Evolutionary conservation across 345 rosid species (phyloP), one percentile per base, ranked within the genome.

Genomic region (Linum usitatissimum): DNA sequence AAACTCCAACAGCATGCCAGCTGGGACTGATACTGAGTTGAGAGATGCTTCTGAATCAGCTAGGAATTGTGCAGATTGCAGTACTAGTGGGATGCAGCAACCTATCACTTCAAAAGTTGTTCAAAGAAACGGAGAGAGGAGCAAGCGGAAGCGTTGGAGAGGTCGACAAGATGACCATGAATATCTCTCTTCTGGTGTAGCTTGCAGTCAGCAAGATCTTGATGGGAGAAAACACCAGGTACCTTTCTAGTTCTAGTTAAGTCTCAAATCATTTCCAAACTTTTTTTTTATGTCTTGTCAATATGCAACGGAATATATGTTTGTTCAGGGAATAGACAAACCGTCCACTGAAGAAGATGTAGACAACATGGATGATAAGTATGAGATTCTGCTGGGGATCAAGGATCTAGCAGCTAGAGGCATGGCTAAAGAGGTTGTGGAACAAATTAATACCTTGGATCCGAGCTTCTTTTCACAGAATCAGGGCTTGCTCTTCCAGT

Each of bases 121-220:
- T 20, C 75, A 68, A 53, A 81, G 81, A 77, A 65, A 66, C 60
- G 79, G 85, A 61, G 91, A 92, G 75, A 73, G 94, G 71, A 81
- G 79, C 76, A 89, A 87, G 76, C 97, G 94, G 18, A 92, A 84
- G 79, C 79, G 91, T 65, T 92, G 98, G 98, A 82, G 89, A 75
- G 95, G 91, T 67, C 78, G 98, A 62, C 75, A 71, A 68, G 93
- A 81, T 76, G 86, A 88, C 64, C 66, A 78, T 28, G 77, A 66
- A 70, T 71, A 70, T 39, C 30, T 61, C 63, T 23, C 28, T 23
- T 66, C 84, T 66, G 81, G 71, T 66, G 57, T 74, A 64, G 71
- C 87, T 70, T 70, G 71, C 30, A 62, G 63, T 68, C 77, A 80
- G 77, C 76, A 61, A 67, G 81, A 80, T 59, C 63, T 74, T 56